These are phyloP conservation scores for Neurospora terricola DNA, from an alignment of 495 filamentous ascomycete genomes.

Conservation along the genomic window DNA sequence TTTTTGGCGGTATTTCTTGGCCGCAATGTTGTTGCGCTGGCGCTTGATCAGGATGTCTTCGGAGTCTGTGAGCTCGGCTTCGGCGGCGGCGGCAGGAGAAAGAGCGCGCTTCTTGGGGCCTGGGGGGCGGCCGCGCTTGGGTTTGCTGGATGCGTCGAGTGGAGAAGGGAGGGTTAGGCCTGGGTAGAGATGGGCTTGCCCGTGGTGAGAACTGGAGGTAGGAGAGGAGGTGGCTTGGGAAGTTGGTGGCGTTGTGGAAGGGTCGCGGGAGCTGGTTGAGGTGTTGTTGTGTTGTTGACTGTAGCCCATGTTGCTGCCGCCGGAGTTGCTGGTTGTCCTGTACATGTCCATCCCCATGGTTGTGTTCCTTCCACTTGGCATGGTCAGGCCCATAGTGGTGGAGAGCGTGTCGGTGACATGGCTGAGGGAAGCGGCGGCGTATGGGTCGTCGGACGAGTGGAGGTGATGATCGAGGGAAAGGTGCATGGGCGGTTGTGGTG, in stretches of 20 bases:
- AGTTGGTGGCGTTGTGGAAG: not conserved
- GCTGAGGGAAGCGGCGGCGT: not conserved
- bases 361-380: not conserved
- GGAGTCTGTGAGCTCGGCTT: not conserved
- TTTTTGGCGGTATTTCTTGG: constrained; percentile 62
- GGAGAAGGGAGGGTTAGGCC: not conserved
- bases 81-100: not conserved
- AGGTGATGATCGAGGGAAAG: not conserved
- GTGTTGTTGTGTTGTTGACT: not conserved
- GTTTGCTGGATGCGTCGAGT: not conserved
- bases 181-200: not conserved
- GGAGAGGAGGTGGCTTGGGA: not conserved
- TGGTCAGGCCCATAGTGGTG: not conserved
- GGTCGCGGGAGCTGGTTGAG: not conserved
- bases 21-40: constrained; percentile 57
- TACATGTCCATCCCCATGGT: not conserved
- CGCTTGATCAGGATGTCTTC: constrained; percentile 38
- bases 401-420: not conserved
- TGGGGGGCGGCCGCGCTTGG: constrained; percentile 9
- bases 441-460: not conserved
- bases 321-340: not conserved
- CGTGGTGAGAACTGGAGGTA: not conserved
- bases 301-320: not conserved
- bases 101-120: not conserved
- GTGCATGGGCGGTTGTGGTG: not conserved